Percentiles rank a stretch among this genome's conserved stretches.
These are phyloP conservation scores for Phytophthora rubi DNA, from an alignment of 352 stramenopile species.

Conservation along the genomic window DNA sequence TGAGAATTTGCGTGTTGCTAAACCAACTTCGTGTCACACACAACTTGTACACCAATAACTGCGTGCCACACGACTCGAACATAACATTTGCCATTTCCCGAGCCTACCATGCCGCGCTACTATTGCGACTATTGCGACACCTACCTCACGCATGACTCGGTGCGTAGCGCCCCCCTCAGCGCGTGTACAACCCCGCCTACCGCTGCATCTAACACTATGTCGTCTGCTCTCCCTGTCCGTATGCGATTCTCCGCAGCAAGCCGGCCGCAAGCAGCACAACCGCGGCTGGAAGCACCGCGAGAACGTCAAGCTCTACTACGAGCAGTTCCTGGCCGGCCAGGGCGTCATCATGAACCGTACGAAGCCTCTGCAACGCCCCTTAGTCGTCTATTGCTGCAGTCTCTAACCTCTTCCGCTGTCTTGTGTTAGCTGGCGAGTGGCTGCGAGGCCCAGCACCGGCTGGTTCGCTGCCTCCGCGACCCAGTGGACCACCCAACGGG, in stretches of 20 bases:
- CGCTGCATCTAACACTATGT: constrained; percentile 3
- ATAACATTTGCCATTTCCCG: constrained; percentile 10
- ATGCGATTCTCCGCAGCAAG: constrained; percentile 59
- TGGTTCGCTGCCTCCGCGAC: constrained; percentile 59
- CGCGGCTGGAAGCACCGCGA: constrained; percentile 95
- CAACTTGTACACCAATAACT: not conserved
- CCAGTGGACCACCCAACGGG: constrained; percentile 34
- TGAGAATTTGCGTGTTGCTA: constrained; percentile 16
- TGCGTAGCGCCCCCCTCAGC: constrained; percentile 28
- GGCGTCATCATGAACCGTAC: constrained; percentile 81
- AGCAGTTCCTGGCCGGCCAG: constrained; percentile 85
- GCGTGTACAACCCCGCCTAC: not conserved
- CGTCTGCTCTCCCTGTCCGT: constrained; percentile 20
- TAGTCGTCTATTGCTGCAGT: not conserved
- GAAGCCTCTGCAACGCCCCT: constrained; percentile 9
- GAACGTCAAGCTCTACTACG: constrained; percentile 95
- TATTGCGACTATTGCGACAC: constrained; percentile 96
- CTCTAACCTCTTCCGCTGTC: constrained; percentile 4
- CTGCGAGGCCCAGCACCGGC: constrained; percentile 48
- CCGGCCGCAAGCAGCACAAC: constrained; percentile 94
- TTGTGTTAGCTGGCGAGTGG: constrained; percentile 73
- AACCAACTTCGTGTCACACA: constrained; percentile 2
- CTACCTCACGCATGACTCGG: constrained; percentile 95
- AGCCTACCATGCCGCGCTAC: constrained; percentile 87
- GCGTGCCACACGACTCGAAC: constrained; percentile 2